Conservation (phyloP, 495 filamentous ascomycete species). For the Penicillium waksmanii region DNA sequence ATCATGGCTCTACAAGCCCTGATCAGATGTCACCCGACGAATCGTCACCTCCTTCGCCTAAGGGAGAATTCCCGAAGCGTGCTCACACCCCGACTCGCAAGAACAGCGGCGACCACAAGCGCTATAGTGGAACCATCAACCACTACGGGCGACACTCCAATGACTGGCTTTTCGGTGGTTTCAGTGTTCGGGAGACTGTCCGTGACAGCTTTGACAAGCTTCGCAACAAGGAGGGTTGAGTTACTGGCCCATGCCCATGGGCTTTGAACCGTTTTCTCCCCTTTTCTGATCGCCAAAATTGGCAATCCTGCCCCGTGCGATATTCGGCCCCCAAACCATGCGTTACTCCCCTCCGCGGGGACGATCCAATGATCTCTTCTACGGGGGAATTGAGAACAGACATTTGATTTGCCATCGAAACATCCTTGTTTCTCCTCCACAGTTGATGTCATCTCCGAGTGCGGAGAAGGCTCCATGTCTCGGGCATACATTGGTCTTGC, state of each 20-base stretch:
- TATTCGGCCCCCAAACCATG: background rate
- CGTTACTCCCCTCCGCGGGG: background rate
- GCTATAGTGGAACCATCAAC: constrained; percentile 46
- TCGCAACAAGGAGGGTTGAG: constrained; percentile 39
- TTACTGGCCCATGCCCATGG: background rate
- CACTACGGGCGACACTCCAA: constrained; percentile 54
- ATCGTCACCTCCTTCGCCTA: constrained; percentile 23
- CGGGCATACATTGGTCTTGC: background rate
- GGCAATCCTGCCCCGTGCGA: background rate
- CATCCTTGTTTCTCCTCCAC: constrained; percentile 1
- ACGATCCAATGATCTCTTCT: background rate
- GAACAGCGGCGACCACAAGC: constrained; percentile 42
- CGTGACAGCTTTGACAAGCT: constrained; percentile 54
- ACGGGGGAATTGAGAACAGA: background rate
- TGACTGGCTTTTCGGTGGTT: constrained; percentile 54
- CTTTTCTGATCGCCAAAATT: background rate
- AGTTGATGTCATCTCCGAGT: constrained; percentile 6
- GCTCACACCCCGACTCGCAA: constrained; percentile 27
- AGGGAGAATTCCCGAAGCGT: constrained; percentile 25
- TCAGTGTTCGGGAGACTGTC: constrained; percentile 51
- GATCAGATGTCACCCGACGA: constrained; percentile 26
- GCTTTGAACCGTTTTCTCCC: background rate
- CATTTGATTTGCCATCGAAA: constrained; percentile 7
- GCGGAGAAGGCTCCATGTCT: constrained; percentile 1
- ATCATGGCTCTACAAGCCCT: constrained; percentile 23